Percentiles rank a stretch among this genome's conserved stretches.
Evolutionary conservation across 805 yeast species (phyloP).

Genomic region (Ogataea degrootiae): DNA sequence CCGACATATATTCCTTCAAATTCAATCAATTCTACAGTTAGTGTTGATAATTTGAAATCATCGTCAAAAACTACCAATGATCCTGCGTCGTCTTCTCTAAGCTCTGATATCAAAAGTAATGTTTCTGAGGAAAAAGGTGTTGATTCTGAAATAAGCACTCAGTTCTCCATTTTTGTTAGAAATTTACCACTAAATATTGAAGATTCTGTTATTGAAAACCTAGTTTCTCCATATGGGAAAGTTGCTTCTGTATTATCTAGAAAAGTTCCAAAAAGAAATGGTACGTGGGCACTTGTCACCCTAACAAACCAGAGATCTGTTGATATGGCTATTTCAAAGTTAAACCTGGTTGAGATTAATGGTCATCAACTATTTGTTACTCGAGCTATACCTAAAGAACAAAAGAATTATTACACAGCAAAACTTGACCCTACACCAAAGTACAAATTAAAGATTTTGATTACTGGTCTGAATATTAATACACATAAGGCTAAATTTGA

Average conservation of each 20-base stretch:
- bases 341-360: conserved; percentile 27
- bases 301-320: conserved; percentile 24
- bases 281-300: conserved; percentile 30
- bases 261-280: conserved; percentile 25
- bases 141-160: conserved; percentile 15
- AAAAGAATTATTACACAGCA: conserved; percentile 21
- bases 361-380: conserved; percentile 27
- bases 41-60: background rate
- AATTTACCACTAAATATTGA: conserved; percentile 27
- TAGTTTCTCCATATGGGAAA: conserved; percentile 29
- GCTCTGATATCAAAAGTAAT: no score
- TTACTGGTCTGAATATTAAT: conserved; percentile 22
- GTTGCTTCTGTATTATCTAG: conserved; percentile 24
- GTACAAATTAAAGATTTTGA: conserved; percentile 22
- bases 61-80: background rate
- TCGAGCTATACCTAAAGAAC: conserved; percentile 30
- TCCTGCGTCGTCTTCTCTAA: no score
- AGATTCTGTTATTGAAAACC: conserved; percentile 18
- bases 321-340: conserved; percentile 20
- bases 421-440: conserved; percentile 14
- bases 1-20: conserved; percentile 9
- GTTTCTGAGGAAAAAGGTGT: no score
- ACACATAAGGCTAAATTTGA: conserved; percentile 20
- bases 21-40: no score
- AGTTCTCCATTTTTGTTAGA: conserved; percentile 27